Evolutionary conservation across 495 filamentous ascomycete genomes (phyloP).

Genomic region (Platismatia glauca): DNA sequence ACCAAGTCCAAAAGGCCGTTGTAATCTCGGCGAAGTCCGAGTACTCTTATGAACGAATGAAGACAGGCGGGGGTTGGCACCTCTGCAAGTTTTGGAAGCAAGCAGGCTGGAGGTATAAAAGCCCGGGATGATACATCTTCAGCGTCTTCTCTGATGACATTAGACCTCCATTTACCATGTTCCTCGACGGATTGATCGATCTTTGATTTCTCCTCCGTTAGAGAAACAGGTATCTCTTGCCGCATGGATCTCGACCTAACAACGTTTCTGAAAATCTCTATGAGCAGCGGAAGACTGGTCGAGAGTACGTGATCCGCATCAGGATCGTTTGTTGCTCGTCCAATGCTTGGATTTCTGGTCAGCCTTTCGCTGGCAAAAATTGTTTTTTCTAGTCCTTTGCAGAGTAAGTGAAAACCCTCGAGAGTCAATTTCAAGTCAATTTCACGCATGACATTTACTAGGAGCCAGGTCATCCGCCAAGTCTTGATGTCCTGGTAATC

Average conservation of each 20-base stretch:
- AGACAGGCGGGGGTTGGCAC: slow-evolving; percentile 39
- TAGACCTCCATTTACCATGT: not conserved
- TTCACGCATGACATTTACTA: slow-evolving; percentile 34
- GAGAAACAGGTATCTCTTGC: slow-evolving; percentile 10
- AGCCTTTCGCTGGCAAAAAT: slow-evolving; percentile 24
- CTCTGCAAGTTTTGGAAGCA: slow-evolving; percentile 32
- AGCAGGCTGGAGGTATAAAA: slow-evolving; percentile 14
- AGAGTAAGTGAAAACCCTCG: slow-evolving; percentile 39
- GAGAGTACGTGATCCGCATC: slow-evolving; percentile 2
- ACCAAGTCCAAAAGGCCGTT: slow-evolving; percentile 42
- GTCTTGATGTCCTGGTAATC: slow-evolving; percentile 13
- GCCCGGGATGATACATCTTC: not conserved
- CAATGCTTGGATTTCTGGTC: not conserved
- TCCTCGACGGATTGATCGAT: slow-evolving; percentile 2
- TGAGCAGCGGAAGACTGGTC: slow-evolving; percentile 8
- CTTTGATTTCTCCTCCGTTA: slow-evolving; percentile 11
- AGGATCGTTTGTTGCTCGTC: not conserved
- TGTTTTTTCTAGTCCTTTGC: slow-evolving; percentile 36
- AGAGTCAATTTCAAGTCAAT: slow-evolving; percentile 34
- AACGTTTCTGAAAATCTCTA: slow-evolving; percentile 17
- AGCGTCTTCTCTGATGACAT: not conserved
- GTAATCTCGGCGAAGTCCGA: slow-evolving; percentile 42
- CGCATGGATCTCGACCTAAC: slow-evolving; percentile 8
- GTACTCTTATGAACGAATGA: slow-evolving; percentile 45
- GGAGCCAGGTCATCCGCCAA: slow-evolving; percentile 10